Base-by-base conservation (phyloP, 2,329 filamentous ascomycete genomes). In the Xylaria digitata region DNA sequence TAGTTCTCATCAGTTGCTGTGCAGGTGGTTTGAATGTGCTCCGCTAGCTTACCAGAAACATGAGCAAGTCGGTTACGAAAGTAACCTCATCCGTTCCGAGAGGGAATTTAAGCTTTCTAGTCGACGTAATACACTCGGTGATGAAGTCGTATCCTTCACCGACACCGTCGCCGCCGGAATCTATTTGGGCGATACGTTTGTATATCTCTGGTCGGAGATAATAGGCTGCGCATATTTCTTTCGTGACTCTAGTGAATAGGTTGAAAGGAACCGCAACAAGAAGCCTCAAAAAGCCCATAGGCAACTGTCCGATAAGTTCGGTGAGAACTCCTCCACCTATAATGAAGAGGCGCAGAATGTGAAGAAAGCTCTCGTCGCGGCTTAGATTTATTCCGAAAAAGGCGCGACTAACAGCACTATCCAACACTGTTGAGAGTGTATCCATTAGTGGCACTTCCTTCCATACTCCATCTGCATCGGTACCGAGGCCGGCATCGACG, bases 61-160 rank as follows among this genome's bases (percentile, higher is more conserved):
- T 50, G 19, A 60, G 57, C 34, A 60, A 15, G 21, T 60, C 57
- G 8, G 57, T 40, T 50, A 60, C 32, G 21, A 60, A 60, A 19
- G 57, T 60, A 15, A 50, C 15, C 21, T 60, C 57, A 32, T 60
- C 57, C n/a, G 32, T 42, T 30, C 48, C 21, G 34, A 60, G 11
- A 19, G 57, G 45, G 17, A 60, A 60, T 43, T 60, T 50, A 30
- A 60, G 57, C 23, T 60, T 60, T 23, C 34, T 60, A 11, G 42
- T 43, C 2, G 57, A 42, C 7, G 32, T 32, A 21, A 60, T 60
- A 50, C 57, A 60, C 13, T 60, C 43, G 6, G 46, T 11, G 17
- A 60, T 21, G 32, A 60, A 60, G 34, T 60, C 57, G 21, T 26
- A 60, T 9, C 43, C 45, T 30, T 60, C 57, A 17, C 50, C 57